Evolutionary conservation across 768 basidiomycete species (phyloP).

Genomic region (Phlegmacium glaucopus): DNA sequence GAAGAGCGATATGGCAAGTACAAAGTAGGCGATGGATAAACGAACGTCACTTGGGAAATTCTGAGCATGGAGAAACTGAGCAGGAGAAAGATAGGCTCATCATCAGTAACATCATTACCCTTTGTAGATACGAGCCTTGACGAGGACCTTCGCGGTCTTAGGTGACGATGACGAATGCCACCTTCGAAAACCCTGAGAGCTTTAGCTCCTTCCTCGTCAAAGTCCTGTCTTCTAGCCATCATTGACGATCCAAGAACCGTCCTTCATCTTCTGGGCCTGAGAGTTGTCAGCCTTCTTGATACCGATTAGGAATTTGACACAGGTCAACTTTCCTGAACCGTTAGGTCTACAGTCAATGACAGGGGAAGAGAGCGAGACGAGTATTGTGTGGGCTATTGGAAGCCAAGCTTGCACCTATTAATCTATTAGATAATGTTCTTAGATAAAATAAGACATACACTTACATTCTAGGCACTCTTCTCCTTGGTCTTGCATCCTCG

Average conservation of each 20-base stretch:
- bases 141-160: too few species aligned
- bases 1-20: too few species aligned
- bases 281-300: constrained; percentile 94
- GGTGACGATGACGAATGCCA: too few species aligned
- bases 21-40: too few species aligned
- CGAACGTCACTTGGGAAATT: too few species aligned
- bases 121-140: too few species aligned
- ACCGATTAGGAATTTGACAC: constrained; percentile 95
- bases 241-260: constrained; percentile 78
- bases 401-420: constrained; percentile 78
- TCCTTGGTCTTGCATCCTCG: constrained; percentile 99
- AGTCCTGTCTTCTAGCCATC: constrained; percentile 98
- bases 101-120: too few species aligned
- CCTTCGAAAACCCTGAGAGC: too few species aligned
- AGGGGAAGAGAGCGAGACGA: constrained; percentile 95
- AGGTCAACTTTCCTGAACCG: constrained; percentile 97
- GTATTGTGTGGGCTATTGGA: constrained; percentile 90
- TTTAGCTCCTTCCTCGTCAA: constrained; percentile 92
- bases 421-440: constrained; percentile 1
- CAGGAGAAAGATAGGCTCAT: too few species aligned
- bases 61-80: too few species aligned
- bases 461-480: constrained; percentile 93
- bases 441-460: constrained; percentile 3
- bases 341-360: constrained; percentile 98
- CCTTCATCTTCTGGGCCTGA: constrained; percentile 94